phyloP scores from a whole-genome alignment of 2,329 filamentous ascomycete genomes.

The Trichoderma sp. region DNA sequence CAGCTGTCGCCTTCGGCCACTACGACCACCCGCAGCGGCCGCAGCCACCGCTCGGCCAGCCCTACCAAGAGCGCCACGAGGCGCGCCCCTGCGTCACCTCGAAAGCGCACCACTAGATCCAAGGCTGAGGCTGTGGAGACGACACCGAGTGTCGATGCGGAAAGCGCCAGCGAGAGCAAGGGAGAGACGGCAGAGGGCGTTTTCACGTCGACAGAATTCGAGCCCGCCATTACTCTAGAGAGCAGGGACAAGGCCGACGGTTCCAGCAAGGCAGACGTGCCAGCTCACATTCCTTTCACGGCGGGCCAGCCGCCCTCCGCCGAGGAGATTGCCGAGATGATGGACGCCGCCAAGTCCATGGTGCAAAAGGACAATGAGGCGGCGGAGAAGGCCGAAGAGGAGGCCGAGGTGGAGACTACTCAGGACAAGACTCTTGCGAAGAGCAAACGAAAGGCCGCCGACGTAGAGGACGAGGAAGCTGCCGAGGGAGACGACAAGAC shows the following conservation, averaged over 20 bases:
- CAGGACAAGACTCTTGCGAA: constrained; percentile 47
- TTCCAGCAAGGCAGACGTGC: constrained; percentile 64
- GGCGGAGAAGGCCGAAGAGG: constrained; percentile 43
- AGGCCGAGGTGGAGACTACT: constrained; percentile 40
- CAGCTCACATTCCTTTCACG: constrained; percentile 69
- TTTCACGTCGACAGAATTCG: constrained; percentile 54
- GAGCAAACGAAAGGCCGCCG: constrained; percentile 73
- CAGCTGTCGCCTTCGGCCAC: constrained; percentile 53
- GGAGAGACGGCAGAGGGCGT: constrained; percentile 41
- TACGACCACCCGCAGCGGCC: constrained; percentile 51
- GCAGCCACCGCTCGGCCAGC: constrained; percentile 60
- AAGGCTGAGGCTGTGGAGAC: constrained; percentile 46
- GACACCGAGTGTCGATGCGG: constrained; percentile 35
- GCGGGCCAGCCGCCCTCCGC: constrained; percentile 70
- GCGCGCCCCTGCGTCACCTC: constrained; percentile 54
- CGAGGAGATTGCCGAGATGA: constrained; percentile 79
- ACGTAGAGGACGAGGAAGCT: constrained; percentile 63
- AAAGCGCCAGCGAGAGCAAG: constrained; percentile 39
- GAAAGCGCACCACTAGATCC: constrained; percentile 55
- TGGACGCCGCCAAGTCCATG: constrained; percentile 85
- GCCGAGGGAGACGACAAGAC: constrained; percentile 34
- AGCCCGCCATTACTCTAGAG: constrained; percentile 52
- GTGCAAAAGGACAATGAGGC: constrained; percentile 65
- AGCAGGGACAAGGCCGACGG: constrained; percentile 59
- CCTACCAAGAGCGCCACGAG: constrained; percentile 58